These are phyloP conservation scores for Lathyrus sativus DNA, from an alignment of 306 rosid genomes.

Conservation along the genomic window DNA sequence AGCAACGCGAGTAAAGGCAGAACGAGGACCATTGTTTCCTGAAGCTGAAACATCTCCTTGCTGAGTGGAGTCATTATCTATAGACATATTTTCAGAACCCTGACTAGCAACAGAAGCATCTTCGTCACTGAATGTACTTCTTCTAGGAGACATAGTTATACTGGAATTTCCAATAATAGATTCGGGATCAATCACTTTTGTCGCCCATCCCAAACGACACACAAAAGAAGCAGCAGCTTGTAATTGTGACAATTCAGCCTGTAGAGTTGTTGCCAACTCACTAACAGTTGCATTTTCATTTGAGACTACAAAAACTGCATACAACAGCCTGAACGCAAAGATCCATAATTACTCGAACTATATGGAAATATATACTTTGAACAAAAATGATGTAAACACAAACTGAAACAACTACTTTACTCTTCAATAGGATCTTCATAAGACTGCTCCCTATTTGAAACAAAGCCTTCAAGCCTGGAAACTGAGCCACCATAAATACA, in stretches of 20 bases:
- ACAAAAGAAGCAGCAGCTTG: conserved; percentile 95
- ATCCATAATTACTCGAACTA: conserved; percentile 31
- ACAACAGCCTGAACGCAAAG: conserved; percentile 66
- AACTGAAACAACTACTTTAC: conserved; percentile 60
- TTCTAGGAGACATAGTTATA: conserved; percentile 59
- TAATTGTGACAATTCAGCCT: conserved; percentile 77
- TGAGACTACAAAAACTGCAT: conserved; percentile 98
- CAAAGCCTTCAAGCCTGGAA: conserved; percentile 98
- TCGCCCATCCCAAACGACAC: conserved; percentile 90
- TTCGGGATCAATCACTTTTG: conserved; percentile 82
- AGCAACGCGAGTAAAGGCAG: conserved; percentile 70
- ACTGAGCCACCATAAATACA: conserved; percentile 56
- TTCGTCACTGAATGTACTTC: conserved; percentile 58
- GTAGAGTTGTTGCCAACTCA: conserved; percentile 88
- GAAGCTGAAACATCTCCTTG: conserved; percentile 65
- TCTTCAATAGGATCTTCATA: conserved; percentile 99
- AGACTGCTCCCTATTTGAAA: conserved; percentile 97
- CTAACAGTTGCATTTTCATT: conserved; percentile 87
- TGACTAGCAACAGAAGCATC: conserved; percentile 55
- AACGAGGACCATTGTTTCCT: conserved; percentile 58
- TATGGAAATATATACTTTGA: conserved; percentile 23
- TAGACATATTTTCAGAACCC: conserved; percentile 53
- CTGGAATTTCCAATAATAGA: conserved; percentile 63
- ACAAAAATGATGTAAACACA: conserved; percentile 31
- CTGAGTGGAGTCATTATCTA: conserved; percentile 57